Conservation (phyloP, 2,329 filamentous ascomycete species). For the Microsporum canis region DNA sequence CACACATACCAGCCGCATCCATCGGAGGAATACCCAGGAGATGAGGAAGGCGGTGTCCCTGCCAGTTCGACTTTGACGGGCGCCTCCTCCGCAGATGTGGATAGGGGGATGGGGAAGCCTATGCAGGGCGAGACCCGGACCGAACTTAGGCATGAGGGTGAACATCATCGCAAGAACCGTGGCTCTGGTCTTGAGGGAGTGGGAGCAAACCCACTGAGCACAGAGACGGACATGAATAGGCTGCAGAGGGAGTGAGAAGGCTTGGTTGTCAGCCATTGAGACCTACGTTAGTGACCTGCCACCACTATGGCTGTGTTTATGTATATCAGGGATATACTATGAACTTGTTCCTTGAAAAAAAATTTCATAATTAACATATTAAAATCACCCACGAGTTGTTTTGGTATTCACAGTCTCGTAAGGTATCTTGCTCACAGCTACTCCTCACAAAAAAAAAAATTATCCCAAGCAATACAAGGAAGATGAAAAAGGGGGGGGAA, state of each 20-base stretch:
- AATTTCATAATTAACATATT: background rate
- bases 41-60: conserved; percentile 11
- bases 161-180: conserved; percentile 32
- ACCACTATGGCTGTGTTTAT: too few species aligned
- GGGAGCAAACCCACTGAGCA: conserved; percentile 20
- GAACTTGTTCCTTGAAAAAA: background rate
- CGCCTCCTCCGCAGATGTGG: conserved; percentile 43
- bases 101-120: conserved; percentile 45
- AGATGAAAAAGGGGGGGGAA: background rate
- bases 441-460: background rate
- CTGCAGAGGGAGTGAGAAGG: background rate
- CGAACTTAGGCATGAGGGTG: conserved; percentile 40
- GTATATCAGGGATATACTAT: too few species aligned
- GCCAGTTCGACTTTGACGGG: conserved; percentile 40
- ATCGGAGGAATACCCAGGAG: conserved; percentile 16
- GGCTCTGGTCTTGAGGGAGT: conserved; percentile 36
- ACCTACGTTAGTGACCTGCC: too few species aligned
- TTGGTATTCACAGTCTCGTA: background rate
- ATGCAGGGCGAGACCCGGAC: conserved; percentile 37
- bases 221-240: background rate
- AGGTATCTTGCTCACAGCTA: background rate
- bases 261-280: too few species aligned
- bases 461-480: background rate
- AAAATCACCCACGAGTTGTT: background rate
- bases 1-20: conserved; percentile 40